phyloP scores from a whole-genome alignment of 306 rosid species.

The Lupinus albus region DNA sequence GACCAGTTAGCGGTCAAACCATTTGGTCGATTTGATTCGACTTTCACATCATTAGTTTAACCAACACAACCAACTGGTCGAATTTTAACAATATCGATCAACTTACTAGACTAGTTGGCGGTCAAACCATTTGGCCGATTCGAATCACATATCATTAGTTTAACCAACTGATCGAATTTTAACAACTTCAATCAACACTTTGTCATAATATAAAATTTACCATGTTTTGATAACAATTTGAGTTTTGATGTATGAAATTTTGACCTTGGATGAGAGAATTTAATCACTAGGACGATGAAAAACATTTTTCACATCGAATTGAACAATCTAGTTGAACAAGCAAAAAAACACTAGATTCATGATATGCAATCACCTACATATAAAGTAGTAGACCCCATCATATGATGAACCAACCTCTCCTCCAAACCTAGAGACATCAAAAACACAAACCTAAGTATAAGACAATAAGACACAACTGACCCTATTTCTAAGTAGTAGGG shows the following conservation, averaged over 20 bases:
- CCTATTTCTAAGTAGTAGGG: no score
- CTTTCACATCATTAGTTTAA: no score
- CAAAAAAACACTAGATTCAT: background rate
- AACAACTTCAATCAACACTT: background rate
- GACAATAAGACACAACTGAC: no score
- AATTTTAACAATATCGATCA: no score
- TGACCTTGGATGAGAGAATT: background rate
- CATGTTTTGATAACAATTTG: background rate
- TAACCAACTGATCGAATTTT: background rate
- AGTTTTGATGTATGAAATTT: background rate
- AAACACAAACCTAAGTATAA: constrained; percentile 41
- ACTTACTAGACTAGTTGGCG: no score
- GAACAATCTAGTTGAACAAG: constrained; percentile 16
- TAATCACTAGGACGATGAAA: background rate
- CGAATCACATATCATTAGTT: no score
- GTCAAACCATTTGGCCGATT: no score
- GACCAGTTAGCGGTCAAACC: no score
- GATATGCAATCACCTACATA: background rate
- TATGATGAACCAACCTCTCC: no score
- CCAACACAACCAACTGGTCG: no score
- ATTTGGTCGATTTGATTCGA: no score
- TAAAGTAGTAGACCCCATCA: background rate
- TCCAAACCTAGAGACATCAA: background rate
- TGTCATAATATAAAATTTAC: background rate
- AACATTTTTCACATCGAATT: constrained; percentile 33